Percentiles rank a stretch among this genome's conserved stretches.
These are phyloP conservation scores for Phascolomyces articulosus DNA, from an alignment of 371 early-diverging fungal species.

Conservation along the genomic window DNA sequence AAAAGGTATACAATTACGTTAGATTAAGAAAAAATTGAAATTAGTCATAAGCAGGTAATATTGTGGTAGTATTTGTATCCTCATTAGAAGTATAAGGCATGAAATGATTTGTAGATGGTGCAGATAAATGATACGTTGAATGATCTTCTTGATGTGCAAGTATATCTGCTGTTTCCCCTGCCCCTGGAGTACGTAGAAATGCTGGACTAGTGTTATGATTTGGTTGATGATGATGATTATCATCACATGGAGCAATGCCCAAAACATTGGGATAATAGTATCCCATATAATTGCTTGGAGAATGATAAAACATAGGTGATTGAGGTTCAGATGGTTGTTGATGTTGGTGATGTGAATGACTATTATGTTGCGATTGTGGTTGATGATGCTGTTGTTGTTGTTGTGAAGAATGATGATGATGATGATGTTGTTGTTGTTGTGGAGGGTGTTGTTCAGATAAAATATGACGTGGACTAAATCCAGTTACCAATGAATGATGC, in stretches of 20 bases:
- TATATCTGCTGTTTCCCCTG: conserved; percentile 13
- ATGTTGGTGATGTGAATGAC: not conserved
- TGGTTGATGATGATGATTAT: not conserved
- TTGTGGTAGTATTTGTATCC: conserved; percentile 1
- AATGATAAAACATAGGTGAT: conserved; percentile 5
- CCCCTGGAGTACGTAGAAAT: conserved; percentile 2
- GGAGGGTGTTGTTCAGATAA: not conserved
- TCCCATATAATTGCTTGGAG: not conserved
- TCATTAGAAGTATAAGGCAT: conserved; percentile 13
- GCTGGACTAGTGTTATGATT: not conserved
- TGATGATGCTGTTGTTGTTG: not conserved
- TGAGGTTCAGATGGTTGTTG: conserved; percentile 1
- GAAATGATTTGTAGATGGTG: conserved; percentile 6
- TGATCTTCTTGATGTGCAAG: conserved; percentile 12
- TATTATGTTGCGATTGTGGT: not conserved
- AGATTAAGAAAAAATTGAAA: too few relatives aligned
- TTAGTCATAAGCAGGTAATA: conserved; percentile 12
- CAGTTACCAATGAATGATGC: not conserved
- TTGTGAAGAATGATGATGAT: not conserved
- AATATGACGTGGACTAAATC: not conserved
- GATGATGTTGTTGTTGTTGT: not conserved
- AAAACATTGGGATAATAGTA: conserved; percentile 17
- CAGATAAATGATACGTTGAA: not conserved
- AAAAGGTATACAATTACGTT: too few relatives aligned
- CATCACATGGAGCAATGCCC: conserved; percentile 11